Conservation (phyloP, 1,284 basidiomycete species). For the Puccinia coronata region DNA sequence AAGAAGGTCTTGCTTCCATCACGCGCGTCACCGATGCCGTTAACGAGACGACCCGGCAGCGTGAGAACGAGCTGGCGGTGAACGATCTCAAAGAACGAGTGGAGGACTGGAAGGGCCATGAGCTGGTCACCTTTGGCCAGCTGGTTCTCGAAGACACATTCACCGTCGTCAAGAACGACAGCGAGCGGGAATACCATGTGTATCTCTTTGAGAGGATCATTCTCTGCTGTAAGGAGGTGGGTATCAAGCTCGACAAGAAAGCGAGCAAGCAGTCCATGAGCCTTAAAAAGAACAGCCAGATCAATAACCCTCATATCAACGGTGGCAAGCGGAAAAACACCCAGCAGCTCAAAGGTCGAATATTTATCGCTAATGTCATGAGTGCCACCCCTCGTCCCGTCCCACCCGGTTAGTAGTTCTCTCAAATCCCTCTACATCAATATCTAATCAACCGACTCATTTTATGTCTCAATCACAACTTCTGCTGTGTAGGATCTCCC, state of each 20-base stretch:
- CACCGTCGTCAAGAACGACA: slow-evolving; percentile 91
- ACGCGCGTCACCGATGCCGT: slow-evolving; percentile 93
- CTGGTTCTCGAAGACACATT: slow-evolving; percentile 93
- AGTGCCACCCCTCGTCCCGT: slow-evolving; percentile 66
- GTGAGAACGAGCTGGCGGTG: slow-evolving; percentile 81
- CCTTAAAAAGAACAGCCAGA: slow-evolving; percentile 33
- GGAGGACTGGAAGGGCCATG: slow-evolving; percentile 99
- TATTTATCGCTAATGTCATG: slow-evolving; percentile 95
- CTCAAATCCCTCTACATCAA: not conserved
- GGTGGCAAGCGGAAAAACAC: slow-evolving; percentile 66
- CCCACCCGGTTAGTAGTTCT: slow-evolving; percentile 38
- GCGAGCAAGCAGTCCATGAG: slow-evolving; percentile 46
- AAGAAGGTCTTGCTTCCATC: slow-evolving; percentile 77
- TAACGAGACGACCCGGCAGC: slow-evolving; percentile 85
- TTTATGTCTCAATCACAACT: not conserved
- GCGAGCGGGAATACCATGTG: slow-evolving; percentile 96
- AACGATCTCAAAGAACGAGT: slow-evolving; percentile 84
- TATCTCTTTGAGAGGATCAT: slow-evolving; percentile 99
- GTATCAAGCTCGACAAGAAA: slow-evolving; percentile 54
- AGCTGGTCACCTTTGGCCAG: slow-evolving; percentile 86
- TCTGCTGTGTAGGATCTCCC: slow-evolving; percentile 2
- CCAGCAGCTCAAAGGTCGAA: slow-evolving; percentile 89
- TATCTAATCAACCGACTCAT: not conserved
- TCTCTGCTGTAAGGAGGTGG: slow-evolving; percentile 88
- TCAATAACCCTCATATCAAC: slow-evolving; percentile 13